Base-by-base conservation (phyloP, 1,284 basidiomycete species). In the Ustanciosporium gigantosporum region DNA sequence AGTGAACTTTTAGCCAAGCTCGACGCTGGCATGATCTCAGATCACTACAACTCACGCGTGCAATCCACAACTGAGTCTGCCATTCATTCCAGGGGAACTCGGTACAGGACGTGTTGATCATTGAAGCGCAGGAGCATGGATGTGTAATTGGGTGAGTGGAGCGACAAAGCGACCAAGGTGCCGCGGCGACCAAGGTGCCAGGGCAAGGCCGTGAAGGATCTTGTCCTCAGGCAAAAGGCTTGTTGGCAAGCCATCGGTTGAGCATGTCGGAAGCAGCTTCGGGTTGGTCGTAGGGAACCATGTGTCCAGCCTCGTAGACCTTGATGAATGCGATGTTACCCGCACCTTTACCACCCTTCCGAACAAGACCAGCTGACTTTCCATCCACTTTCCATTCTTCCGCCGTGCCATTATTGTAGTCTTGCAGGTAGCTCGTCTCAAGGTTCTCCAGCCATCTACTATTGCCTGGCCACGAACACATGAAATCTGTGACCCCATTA, bases 401-500 rank as follows among this genome's bases (percentile, higher is more conserved):
- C 17, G 61, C 45, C 7, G 69, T 68, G 24, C 53, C 60, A 49
- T 60, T 66, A 58, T 52, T 55, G 36, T 73, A 66, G 45, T 74
- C 72, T 32, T 58, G 49, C 7, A 64, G 55, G 59, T 57, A 70
- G 41, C 51, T 44, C 4, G 66, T 72, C 43, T 67, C 42, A 52
- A 77, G 64, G 23, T 49, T 44, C 24, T 68, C 46, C 41, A 68
- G 50, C 75, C 75, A 77, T 27, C 62, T 50, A 31, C 65, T 53
- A 56, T 76, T 77, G 42, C 75, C 75, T 39, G 70, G 69, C 41
- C 57, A 66, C 55, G 71, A 68, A 58, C 74, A 77, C 68, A 79
- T 87, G 81, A 87, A 86, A 78, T 92, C 91, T 82, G 88, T 86
- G 69, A 88, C 87, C 20, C 89, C 90, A 46, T 89, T 88, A 71